A percentile compares a stretch with the other conserved stretches of the same genome.
Evolutionary conservation across 2,329 filamentous ascomycete genomes (phyloP).

Genomic region (Huntiella moniliformis): DNA sequence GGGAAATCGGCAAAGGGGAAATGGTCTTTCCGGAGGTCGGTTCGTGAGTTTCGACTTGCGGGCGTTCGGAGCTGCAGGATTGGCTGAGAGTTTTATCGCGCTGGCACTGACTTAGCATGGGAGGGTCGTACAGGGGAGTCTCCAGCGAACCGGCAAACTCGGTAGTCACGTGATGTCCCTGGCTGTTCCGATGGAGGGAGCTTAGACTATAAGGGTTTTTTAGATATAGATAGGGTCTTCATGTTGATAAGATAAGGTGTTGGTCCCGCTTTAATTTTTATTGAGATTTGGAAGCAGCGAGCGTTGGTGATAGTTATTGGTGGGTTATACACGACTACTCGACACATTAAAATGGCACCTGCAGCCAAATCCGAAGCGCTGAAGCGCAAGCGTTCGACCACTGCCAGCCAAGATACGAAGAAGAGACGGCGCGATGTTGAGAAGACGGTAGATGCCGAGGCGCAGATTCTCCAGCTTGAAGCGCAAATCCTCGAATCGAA

Average conservation of each 20-base stretch:
- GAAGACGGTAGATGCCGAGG: slow-evolving; percentile 27
- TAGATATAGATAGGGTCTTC: not conserved
- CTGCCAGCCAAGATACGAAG: slow-evolving; percentile 22
- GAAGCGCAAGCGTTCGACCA: slow-evolving; percentile 34
- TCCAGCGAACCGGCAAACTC: slow-evolving; percentile 20
- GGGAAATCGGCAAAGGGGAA: not conserved
- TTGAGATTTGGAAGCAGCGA: slow-evolving; percentile 10
- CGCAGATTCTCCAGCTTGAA: slow-evolving; percentile 57
- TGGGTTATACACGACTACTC: too few relatives aligned
- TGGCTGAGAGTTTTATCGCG: slow-evolving; percentile 30
- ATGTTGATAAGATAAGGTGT: not conserved
- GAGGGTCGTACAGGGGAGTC: slow-evolving; percentile 1
- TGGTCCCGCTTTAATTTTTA: slow-evolving; percentile 15
- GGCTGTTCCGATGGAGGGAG: slow-evolving; percentile 9
- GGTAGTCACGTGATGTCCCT: slow-evolving; percentile 20
- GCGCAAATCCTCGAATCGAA: slow-evolving; percentile 66
- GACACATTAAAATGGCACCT: slow-evolving; percentile 7
- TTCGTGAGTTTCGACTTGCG: slow-evolving; percentile 24
- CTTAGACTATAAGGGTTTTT: not conserved
- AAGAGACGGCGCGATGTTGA: slow-evolving; percentile 34
- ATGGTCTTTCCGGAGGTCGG: slow-evolving; percentile 9
- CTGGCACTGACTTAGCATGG: slow-evolving; percentile 14
- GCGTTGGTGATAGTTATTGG: too few relatives aligned
- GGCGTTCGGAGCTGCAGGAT: slow-evolving; percentile 24
- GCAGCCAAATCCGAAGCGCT: slow-evolving; percentile 15